phyloP scores from a whole-genome alignment of 306 rosid genomes.

The Dalbergia oliveri region DNA sequence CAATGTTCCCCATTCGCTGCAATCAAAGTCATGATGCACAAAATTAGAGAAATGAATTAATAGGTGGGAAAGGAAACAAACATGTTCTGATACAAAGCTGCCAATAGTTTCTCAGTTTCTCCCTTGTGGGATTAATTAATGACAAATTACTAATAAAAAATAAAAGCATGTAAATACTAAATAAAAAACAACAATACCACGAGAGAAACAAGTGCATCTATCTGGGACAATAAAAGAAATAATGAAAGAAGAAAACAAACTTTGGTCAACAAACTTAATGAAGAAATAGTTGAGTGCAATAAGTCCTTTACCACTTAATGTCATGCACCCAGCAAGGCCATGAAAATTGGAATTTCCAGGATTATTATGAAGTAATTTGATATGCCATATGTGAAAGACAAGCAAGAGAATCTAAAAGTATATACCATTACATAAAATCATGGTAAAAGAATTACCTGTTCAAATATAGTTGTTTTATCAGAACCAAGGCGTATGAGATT shows the following conservation, averaged over 20 bases:
- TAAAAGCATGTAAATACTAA: slow-evolving; percentile 2
- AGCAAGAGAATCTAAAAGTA: slow-evolving; percentile 8
- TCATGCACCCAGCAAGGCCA: slow-evolving; percentile 3
- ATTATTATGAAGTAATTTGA: slow-evolving; percentile 8
- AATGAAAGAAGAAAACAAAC: slow-evolving; percentile 19
- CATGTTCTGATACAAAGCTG: slow-evolving; percentile 2
- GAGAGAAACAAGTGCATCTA: background rate
- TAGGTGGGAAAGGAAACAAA: slow-evolving; percentile 31
- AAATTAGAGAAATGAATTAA: slow-evolving; percentile 41
- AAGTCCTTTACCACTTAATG: slow-evolving; percentile 6
- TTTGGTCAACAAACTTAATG: slow-evolving; percentile 17
- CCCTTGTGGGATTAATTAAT: slow-evolving; percentile 21
- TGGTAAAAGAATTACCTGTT: slow-evolving; percentile 63
- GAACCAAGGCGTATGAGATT: slow-evolving; percentile 81
- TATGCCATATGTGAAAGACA: background rate
- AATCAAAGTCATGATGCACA: slow-evolving; percentile 49
- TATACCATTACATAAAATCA: slow-evolving; percentile 23
- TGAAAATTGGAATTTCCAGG: slow-evolving; percentile 9
- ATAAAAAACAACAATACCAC: background rate
- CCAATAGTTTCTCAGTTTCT: slow-evolving; percentile 9
- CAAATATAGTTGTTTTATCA: slow-evolving; percentile 73
- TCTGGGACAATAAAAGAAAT: background rate
- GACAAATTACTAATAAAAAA: background rate
- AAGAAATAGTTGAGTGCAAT: slow-evolving; percentile 28
- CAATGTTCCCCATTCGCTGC: slow-evolving; percentile 98